Evolutionary conservation across 768 basidiomycete species (phyloP), one percentile per base, ranked within the genome.

Genomic region (Phylloporus sp.): DNA sequence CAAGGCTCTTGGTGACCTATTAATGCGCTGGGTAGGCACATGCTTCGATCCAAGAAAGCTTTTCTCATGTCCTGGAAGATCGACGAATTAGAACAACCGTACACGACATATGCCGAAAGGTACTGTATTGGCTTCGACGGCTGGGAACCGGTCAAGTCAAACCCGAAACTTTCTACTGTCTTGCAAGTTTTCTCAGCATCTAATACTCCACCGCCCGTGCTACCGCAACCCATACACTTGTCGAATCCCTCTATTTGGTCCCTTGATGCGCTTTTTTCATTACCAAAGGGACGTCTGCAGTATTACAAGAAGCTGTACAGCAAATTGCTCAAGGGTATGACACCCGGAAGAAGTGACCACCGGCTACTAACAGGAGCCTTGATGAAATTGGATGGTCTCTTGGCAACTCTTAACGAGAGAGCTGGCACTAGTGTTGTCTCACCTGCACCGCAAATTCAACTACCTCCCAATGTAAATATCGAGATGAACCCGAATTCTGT

Each of bases 221-320:
- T 67, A 10, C 58, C 63, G 14, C 62, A 64, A 36, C 65, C 74
- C 11, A 37, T 55, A 5, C 63, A 56, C 28, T 64, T 71, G 26
- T 43, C 63, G 5, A 69, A 74, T 46, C 59, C 70, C 13, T 67
- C 74, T 6, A 39, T 69, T 34, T 96, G 94, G 90, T 87, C 90
- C 0, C 71, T 98, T 13, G 95, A 98, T 61, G 70, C 79, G 8
- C 73, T 98, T 18, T 99, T 99, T 71, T 69, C 86, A 11, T 76
- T 98, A 9, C 96, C 96, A 0, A 86, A 83, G 59, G 72, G 73
- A 13, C 81, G 96, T 34, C 69, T 99, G 46, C 82, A 82, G 57
- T 98, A 99, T 67, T 98, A 97, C 72, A 83, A 81, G 60, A 94
- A 87, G 63, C 74, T 98, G 1, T 98, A 98, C 62, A 76, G 79